These are phyloP conservation scores for Diaporthe helianthi DNA, from an alignment of 2,329 filamentous ascomycete species.

Conservation along the genomic window DNA sequence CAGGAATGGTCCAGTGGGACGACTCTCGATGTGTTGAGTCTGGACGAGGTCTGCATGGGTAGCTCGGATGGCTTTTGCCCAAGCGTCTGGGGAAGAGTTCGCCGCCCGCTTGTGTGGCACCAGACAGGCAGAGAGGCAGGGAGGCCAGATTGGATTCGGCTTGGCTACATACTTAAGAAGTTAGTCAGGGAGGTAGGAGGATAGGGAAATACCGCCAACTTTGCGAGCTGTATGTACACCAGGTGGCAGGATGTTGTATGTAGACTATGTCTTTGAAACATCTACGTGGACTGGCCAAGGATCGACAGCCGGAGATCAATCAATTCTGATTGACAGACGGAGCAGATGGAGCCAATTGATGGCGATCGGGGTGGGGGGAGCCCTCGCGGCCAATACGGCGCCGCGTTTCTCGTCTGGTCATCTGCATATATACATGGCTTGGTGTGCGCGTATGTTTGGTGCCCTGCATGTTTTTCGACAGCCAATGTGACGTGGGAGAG, in stretches of 20 bases:
- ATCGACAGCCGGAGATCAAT: not conserved
- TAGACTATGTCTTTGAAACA: not conserved
- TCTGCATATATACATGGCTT: constrained; percentile 11
- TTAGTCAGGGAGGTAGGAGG: not conserved
- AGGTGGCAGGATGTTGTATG: too few species aligned
- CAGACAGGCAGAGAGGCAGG: too few species aligned
- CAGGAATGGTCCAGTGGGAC: not conserved
- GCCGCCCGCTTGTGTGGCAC: not conserved
- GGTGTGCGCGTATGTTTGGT: constrained; percentile 7
- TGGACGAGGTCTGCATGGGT: not conserved
- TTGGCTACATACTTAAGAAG: constrained; percentile 12
- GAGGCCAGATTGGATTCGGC: constrained; percentile 19
- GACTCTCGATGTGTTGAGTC: not conserved
- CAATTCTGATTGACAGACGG: not conserved
- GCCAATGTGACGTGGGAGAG: constrained; percentile 1
- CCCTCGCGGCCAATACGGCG: constrained; percentile 12
- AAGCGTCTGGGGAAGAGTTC: constrained; percentile 25
- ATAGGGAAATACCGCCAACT: not conserved
- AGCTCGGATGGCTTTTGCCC: not conserved
- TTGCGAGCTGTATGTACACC: not conserved
- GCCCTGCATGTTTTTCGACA: constrained; percentile 5
- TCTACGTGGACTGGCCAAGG: not conserved
- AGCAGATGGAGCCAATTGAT: not conserved
- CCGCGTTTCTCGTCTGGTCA: constrained; percentile 5
- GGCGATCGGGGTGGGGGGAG: too few species aligned